Base-by-base conservation (phyloP, 2,329 filamentous ascomycete species). In the Saccharata proteae region DNA sequence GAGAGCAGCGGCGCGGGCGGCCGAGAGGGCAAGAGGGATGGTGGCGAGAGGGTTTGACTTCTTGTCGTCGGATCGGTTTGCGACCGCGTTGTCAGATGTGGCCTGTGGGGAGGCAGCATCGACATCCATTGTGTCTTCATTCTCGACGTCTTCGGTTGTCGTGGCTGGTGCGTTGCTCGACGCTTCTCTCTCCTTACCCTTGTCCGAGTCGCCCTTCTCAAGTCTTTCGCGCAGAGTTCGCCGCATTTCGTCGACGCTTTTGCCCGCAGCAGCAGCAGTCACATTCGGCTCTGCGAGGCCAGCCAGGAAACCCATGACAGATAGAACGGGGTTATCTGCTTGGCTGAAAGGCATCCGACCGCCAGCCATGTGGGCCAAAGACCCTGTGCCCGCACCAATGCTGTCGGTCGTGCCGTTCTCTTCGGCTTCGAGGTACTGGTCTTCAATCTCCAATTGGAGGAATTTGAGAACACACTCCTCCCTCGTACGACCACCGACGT, bases 381-480 rank as follows among this genome's bases (percentile, higher is more conserved):
- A 22, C 14, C 28, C 33, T n/a, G n/a, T n/a, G n/a, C n/a, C n/a
- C n/a, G n/a, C n/a, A 12, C 33, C 33, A 6, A 24, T 25, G 12
- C 30, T 18, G 4, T 35, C 29, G 3, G 33, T 35, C n/a, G 27
- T 30, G 19, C 8, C 31, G 35, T 43, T 17, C 65, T 38, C 43
- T 46, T 88, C 77, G 6, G 83, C 75, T 46, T 96, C 86, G 7
- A 94, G 65, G 49, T 94, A 98, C 54, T 93, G 92, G 62, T 94
- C 88, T 55, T 96, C 90, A 39, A 98, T 98, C 44, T 94, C 88
- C 20, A 98, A 67, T 51, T 94, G 85, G 41, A 98, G 58, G 63
- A 98, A 98, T 53, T 94, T 90, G 45, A 96, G 69, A 11, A 96
- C 88, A 54, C 90, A 98, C 60, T 98, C 88, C 55, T 98, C 92